Evolutionary conservation across 2,329 filamentous ascomycete species (phyloP).

Genomic region (Pezizomycotina sp.): DNA sequence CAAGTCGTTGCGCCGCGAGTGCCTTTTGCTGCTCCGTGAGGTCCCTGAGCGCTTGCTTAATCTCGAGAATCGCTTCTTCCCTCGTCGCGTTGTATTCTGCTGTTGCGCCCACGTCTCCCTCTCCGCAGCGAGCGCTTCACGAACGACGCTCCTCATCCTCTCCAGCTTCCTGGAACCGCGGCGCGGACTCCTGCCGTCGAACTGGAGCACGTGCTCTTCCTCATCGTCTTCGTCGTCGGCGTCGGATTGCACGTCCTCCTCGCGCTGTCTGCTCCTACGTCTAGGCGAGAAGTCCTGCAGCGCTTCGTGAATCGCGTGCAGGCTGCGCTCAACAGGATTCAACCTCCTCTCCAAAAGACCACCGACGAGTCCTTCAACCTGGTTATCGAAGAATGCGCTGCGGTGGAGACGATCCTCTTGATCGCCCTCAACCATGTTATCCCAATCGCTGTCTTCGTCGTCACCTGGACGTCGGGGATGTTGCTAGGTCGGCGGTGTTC

Average conservation of each 20-base stretch:
- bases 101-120: conserved; percentile 19
- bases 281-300: conserved; percentile 43
- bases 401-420: conserved; percentile 62
- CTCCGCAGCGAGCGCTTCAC: conserved; percentile 42
- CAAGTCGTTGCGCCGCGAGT: no score
- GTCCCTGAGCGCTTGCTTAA: no score
- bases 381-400: conserved; percentile 76
- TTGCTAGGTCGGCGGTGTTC: conserved; percentile 37
- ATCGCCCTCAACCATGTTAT: conserved; percentile 66
- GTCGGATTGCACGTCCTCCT: conserved; percentile 52
- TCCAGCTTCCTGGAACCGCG: conserved; percentile 70
- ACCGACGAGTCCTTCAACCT: conserved; percentile 73
- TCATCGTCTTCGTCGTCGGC: conserved; percentile 63
- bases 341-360: conserved; percentile 59
- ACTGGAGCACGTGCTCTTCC: conserved; percentile 35
- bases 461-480: conserved; percentile 48
- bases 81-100: conserved; percentile 17
- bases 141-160: conserved; percentile 52
- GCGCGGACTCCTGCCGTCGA: conserved; percentile 27
- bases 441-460: conserved; percentile 75
- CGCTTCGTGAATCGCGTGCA: conserved; percentile 58
- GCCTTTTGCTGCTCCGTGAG: no score
- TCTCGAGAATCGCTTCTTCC: conserved; percentile 10
- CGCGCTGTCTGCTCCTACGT: conserved; percentile 40
- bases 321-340: conserved; percentile 61